Conservation (phyloP, 192 early-diverging fungal species). For the Linnemannia zychae region DNA sequence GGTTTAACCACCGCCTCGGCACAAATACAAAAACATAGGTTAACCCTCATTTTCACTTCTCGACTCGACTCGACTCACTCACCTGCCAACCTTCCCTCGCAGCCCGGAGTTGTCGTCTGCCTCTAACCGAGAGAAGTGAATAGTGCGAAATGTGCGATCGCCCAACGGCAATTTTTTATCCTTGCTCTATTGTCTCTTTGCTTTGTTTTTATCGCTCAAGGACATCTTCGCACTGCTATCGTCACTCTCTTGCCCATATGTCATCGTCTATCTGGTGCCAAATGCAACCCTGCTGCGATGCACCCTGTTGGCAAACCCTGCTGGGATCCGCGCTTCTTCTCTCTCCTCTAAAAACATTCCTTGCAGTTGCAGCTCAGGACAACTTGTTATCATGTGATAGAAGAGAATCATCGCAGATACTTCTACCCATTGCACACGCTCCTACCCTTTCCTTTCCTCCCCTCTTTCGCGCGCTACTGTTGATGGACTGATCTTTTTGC, state of each 20-base stretch:
- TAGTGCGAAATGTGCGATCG: neutral
- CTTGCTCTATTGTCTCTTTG: neutral
- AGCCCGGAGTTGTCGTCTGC: neutral
- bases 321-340: too few species aligned
- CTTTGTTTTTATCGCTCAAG: neutral
- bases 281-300: too few species aligned
- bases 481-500: neutral
- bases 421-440: neutral
- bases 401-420: neutral
- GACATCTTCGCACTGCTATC: neutral
- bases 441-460: neutral
- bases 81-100: neutral
- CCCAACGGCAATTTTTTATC: constrained; percentile 2
- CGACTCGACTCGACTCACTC: neutral
- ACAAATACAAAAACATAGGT: neutral
- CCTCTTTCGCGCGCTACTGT: neutral
- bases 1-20: neutral
- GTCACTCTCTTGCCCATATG: neutral
- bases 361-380: too few species aligned
- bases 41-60: neutral
- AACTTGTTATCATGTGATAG: constrained; percentile 9
- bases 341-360: too few species aligned
- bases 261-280: too few species aligned
- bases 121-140: neutral
- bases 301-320: too few species aligned